Conservation (phyloP, 169 alveolate genomes). For the Ichthyophthirius multifiliis region DNA sequence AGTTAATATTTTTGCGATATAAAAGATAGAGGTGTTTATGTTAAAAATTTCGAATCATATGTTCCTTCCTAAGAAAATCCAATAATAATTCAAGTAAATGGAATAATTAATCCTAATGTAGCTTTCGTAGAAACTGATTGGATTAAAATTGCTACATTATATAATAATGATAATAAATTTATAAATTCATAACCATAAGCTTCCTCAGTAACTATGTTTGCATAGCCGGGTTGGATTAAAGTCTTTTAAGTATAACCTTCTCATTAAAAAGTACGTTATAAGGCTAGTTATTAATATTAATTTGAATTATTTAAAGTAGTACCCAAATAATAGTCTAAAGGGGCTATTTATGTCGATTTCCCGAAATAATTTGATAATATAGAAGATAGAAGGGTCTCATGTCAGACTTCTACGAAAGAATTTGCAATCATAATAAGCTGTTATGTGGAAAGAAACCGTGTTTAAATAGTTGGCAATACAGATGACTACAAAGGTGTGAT, state of each 20-base stretch:
- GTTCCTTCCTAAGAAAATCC: conserved; percentile 16
- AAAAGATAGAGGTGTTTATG: background rate
- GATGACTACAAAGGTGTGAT: conserved; percentile 18
- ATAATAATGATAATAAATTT: background rate
- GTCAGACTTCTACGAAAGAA: conserved; percentile 6
- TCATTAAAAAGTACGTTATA: conserved; percentile 20
- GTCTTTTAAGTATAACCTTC: background rate
- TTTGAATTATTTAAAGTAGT: conserved; percentile 1
- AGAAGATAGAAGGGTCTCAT: conserved; percentile 16
- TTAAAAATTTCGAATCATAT: conserved; percentile 19
- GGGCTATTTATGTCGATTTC: conserved; percentile 24
- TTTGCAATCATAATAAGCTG: conserved; percentile 22
- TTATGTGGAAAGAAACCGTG: background rate
- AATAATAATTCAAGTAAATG: background rate
- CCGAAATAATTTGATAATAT: conserved; percentile 29
- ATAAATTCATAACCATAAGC: conserved; percentile 16
- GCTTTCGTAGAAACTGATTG: conserved; percentile 12
- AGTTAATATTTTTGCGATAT: conserved; percentile 1
- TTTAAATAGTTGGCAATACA: conserved; percentile 9
- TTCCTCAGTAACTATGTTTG: background rate
- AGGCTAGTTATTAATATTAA: conserved; percentile 12
- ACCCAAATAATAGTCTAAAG: conserved; percentile 16
- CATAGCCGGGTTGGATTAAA: conserved; percentile 34
- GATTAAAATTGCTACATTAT: background rate
- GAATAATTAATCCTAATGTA: conserved; percentile 27